Evolutionary conservation across 495 filamentous ascomycete species (phyloP).

Genomic region (Cetradonia linearis): DNA sequence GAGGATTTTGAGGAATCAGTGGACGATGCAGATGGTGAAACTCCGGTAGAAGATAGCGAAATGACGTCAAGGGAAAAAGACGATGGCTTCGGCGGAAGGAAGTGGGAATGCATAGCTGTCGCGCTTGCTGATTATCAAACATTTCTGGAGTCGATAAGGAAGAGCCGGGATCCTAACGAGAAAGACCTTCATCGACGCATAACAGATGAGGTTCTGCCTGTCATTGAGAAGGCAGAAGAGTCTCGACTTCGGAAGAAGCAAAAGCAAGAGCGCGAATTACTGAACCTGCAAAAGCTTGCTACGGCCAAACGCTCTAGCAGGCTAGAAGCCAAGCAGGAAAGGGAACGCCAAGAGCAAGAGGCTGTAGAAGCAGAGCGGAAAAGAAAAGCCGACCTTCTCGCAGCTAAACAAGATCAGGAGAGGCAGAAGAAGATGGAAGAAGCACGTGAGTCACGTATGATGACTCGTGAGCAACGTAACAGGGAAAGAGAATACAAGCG

Average conservation of each 20-base stretch:
- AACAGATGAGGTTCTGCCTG: slow-evolving; percentile 63
- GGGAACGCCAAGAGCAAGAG: slow-evolving; percentile 62
- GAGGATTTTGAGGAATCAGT: slow-evolving; percentile 48
- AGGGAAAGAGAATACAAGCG: slow-evolving; percentile 75
- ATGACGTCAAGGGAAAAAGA: slow-evolving; percentile 34
- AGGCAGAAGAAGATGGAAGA: slow-evolving; percentile 58
- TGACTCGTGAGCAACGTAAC: slow-evolving; percentile 73
- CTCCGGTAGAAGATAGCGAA: slow-evolving; percentile 31
- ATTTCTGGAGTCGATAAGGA: slow-evolving; percentile 60
- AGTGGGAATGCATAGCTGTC: slow-evolving; percentile 86
- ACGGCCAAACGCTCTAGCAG: slow-evolving; percentile 87
- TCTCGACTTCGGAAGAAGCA: slow-evolving; percentile 56
- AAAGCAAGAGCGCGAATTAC: slow-evolving; percentile 67
- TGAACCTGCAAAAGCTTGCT: slow-evolving; percentile 74
- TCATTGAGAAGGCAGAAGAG: slow-evolving; percentile 75
- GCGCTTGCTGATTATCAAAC: slow-evolving; percentile 63
- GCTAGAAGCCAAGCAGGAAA: slow-evolving; percentile 69
- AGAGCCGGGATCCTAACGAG: slow-evolving; percentile 71
- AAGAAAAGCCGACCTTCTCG: slow-evolving; percentile 51
- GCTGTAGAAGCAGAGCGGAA: slow-evolving; percentile 62
- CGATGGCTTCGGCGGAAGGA: slow-evolving; percentile 57
- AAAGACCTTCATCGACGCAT: slow-evolving; percentile 61
- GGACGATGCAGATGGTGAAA: slow-evolving; percentile 36
- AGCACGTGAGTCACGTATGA: slow-evolving; percentile 70
- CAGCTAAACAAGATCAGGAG: slow-evolving; percentile 58